A percentile compares a stretch with the other conserved stretches of the same genome.
phyloP scores from a whole-genome alignment of 306 rosid genomes.

The Prosopis cineraria region DNA sequence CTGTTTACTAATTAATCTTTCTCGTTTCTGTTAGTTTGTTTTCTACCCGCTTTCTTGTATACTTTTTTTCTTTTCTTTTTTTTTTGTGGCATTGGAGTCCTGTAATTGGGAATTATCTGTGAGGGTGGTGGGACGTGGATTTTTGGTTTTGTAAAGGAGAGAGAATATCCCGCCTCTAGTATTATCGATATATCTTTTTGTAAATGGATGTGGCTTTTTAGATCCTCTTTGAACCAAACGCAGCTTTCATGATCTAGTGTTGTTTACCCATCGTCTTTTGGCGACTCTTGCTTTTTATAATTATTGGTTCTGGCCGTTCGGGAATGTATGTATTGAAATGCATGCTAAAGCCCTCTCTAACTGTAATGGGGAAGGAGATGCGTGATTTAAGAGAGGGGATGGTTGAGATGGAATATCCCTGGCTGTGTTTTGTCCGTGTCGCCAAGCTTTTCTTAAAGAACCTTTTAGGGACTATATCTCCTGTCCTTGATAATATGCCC shows the following conservation, averaged over 20 bases:
- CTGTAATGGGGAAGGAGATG: conserved; percentile 8
- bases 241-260: conserved; percentile 33
- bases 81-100: neutral
- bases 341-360: neutral
- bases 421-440: conserved; percentile 37
- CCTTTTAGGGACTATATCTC: conserved; percentile 35
- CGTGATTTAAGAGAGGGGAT: neutral
- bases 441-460: conserved; percentile 37
- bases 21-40: neutral
- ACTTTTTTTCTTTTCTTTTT: no score
- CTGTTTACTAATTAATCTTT: neutral
- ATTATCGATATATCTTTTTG: conserved; percentile 33
- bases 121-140: conserved; percentile 17
- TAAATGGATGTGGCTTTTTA: conserved; percentile 56
- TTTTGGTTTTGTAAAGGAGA: conserved; percentile 40
- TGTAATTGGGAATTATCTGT: neutral
- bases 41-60: neutral
- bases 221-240: conserved; percentile 46
- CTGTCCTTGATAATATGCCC: conserved; percentile 46
- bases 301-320: neutral
- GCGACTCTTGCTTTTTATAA: neutral
- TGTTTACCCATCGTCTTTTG: conserved; percentile 20
- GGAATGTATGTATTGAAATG: conserved; percentile 9
- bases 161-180: conserved; percentile 37
- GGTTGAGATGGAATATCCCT: conserved; percentile 39